Evolutionary conservation across 345 rosid species (phyloP).

Genomic region (Gossypium bickii): DNA sequence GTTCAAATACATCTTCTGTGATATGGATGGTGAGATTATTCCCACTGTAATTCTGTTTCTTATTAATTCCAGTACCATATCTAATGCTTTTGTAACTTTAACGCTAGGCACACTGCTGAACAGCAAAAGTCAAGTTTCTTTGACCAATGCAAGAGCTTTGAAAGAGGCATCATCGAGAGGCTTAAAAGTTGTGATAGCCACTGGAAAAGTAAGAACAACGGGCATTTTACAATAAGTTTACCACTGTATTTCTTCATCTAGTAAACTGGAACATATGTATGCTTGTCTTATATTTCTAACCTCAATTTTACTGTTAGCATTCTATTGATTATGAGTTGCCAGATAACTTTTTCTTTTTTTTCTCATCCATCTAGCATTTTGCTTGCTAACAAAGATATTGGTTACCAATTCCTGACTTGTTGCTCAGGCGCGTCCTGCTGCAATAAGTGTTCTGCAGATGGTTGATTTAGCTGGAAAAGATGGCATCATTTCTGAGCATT

Average conservation of each 20-base stretch:
- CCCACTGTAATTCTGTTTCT: conserved; percentile 12
- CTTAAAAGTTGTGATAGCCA: conserved; percentile 85
- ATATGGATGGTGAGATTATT: conserved; percentile 82
- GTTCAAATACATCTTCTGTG: conserved; percentile 92
- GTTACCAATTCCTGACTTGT: conserved; percentile 21
- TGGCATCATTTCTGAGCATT: conserved; percentile 66
- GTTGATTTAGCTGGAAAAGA: conserved; percentile 71
- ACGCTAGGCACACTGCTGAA: conserved; percentile 73
- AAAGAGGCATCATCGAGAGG: conserved; percentile 86
- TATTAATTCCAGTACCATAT: conserved; percentile 11
- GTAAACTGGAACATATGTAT: not conserved
- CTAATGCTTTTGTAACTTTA: conserved; percentile 22
- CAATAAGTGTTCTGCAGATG: conserved; percentile 46
- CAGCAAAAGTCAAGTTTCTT: conserved; percentile 68
- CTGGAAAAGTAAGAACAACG: conserved; percentile 66
- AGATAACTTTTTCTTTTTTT: not conserved
- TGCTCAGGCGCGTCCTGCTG: conserved; percentile 77
- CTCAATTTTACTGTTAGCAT: not conserved
- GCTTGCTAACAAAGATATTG: conserved; percentile 16
- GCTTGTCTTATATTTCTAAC: not conserved
- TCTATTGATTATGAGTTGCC: not conserved
- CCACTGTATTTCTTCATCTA: not conserved
- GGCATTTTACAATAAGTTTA: not conserved
- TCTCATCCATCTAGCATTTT: not conserved
- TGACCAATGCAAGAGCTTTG: conserved; percentile 65